A percentile compares a stretch with the other conserved stretches of the same genome.
Conservation (phyloP, 306 rosid genomes). For the Prunus kanzakura region DNA sequence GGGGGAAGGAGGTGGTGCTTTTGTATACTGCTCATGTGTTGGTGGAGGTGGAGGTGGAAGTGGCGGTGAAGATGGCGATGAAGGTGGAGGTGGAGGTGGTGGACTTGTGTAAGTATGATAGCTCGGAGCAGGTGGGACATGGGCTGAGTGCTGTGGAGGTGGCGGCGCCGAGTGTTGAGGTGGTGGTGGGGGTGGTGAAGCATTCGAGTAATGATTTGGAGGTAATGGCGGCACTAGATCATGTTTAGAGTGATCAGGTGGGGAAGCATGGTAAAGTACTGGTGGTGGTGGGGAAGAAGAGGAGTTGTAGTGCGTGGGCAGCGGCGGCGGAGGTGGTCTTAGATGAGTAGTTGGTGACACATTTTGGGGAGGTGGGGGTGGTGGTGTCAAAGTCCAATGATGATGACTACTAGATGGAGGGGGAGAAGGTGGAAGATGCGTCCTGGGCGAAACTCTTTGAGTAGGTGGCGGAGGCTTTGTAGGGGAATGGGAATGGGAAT, state of each 20-base stretch:
- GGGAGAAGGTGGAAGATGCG: constrained; percentile 4
- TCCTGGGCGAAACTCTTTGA: constrained; percentile 12
- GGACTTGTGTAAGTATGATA: constrained; percentile 2
- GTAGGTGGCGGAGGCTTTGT: constrained; percentile 19
- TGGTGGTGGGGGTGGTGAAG: constrained; percentile 6
- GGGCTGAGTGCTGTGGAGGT: neutral
- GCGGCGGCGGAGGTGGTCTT: constrained; percentile 4
- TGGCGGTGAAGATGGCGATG: neutral
- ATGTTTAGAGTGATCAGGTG: neutral
- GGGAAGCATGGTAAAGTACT: neutral
- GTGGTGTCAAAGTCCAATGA: neutral
- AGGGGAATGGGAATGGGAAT: neutral
- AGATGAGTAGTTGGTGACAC: constrained; percentile 9
- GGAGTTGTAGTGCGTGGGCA: neutral
- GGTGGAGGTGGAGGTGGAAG: constrained; percentile 6
- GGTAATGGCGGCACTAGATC: neutral
- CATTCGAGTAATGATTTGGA: neutral
- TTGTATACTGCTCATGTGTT: neutral
- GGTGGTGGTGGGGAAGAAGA: too few species aligned
- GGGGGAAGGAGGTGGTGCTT: constrained; percentile 6
- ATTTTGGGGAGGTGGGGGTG: constrained; percentile 7
- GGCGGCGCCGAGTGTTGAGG: neutral
- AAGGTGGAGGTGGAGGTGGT: neutral
- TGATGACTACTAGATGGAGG: neutral
- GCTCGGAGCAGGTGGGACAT: neutral